Conservation (phyloP, 1,139 yeast genomes). For the Debaryomyces robertsiae region DNA sequence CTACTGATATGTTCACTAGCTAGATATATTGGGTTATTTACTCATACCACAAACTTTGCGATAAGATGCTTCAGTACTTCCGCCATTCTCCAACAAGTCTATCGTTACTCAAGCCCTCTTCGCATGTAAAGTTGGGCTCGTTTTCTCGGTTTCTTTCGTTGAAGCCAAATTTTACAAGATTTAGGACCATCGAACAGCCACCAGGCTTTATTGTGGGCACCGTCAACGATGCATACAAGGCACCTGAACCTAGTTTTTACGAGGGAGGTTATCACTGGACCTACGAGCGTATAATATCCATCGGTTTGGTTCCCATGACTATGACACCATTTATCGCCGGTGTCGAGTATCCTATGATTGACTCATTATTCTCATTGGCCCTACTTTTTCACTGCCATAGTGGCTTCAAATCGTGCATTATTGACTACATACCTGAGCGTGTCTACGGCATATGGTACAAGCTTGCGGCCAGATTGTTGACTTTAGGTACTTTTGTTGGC, state of each 20-base stretch:
- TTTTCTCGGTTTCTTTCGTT: slow-evolving; percentile 30
- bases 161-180: slow-evolving; percentile 50
- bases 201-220: slow-evolving; percentile 76
- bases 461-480: slow-evolving; percentile 61
- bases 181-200: slow-evolving; percentile 66
- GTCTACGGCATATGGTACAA: slow-evolving; percentile 70
- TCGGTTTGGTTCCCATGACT: slow-evolving; percentile 65
- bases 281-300: slow-evolving; percentile 59
- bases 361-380: slow-evolving; percentile 57
- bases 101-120: slow-evolving; percentile 1
- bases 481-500: slow-evolving; percentile 63
- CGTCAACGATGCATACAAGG: slow-evolving; percentile 70
- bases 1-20: neutral
- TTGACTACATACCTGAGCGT: slow-evolving; percentile 75
- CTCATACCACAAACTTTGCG: too few relatives aligned
- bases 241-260: slow-evolving; percentile 54
- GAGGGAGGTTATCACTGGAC: slow-evolving; percentile 81
- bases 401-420: slow-evolving; percentile 77
- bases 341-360: slow-evolving; percentile 49
- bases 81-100: slow-evolving; percentile 4
- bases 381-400: slow-evolving; percentile 65
- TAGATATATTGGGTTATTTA: neutral
- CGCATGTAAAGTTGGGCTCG: slow-evolving; percentile 1
- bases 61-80: slow-evolving; percentile 6
- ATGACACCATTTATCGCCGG: slow-evolving; percentile 65